phyloP scores from a whole-genome alignment of 139 green algal genomes.

The Chlorella sp. region DNA sequence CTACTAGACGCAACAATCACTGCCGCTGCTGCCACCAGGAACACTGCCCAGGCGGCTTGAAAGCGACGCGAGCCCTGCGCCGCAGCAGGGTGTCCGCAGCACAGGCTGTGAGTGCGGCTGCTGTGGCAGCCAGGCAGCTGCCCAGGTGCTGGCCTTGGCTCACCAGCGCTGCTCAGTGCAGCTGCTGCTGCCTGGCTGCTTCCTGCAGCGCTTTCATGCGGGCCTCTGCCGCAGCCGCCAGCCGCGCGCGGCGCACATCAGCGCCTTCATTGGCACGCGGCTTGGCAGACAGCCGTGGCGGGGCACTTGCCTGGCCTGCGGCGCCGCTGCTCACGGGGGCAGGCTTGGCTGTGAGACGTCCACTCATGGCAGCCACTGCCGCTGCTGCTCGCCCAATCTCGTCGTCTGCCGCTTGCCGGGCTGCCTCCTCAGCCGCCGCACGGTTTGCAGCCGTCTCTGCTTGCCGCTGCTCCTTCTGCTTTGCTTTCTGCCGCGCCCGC shows the following conservation, averaged over 20 bases:
- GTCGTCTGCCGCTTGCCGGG: slow-evolving; percentile 57
- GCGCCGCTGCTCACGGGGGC: slow-evolving; percentile 6
- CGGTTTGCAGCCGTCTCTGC: slow-evolving; percentile 41
- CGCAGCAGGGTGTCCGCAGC: slow-evolving; percentile 1
- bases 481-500: slow-evolving; percentile 71
- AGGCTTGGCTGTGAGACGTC: slow-evolving; percentile 15
- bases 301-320: slow-evolving; percentile 36
- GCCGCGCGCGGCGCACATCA: slow-evolving; percentile 58
- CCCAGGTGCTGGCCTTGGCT: not conserved
- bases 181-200: slow-evolving; percentile 55
- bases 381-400: slow-evolving; percentile 68
- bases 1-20: not conserved
- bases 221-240: slow-evolving; percentile 84
- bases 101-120: not conserved
- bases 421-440: slow-evolving; percentile 45
- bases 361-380: slow-evolving; percentile 43
- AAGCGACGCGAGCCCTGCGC: not conserved
- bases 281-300: slow-evolving; percentile 27
- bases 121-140: not conserved
- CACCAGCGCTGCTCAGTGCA: slow-evolving; percentile 29
- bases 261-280: slow-evolving; percentile 57
- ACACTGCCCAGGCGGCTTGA: not conserved
- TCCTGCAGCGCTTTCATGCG: slow-evolving; percentile 72
- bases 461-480: slow-evolving; percentile 68
- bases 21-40: slow-evolving; percentile 19